Evolutionary conservation across 2,329 filamentous ascomycete species (phyloP).

Genomic region (Xylaria sp.): DNA sequence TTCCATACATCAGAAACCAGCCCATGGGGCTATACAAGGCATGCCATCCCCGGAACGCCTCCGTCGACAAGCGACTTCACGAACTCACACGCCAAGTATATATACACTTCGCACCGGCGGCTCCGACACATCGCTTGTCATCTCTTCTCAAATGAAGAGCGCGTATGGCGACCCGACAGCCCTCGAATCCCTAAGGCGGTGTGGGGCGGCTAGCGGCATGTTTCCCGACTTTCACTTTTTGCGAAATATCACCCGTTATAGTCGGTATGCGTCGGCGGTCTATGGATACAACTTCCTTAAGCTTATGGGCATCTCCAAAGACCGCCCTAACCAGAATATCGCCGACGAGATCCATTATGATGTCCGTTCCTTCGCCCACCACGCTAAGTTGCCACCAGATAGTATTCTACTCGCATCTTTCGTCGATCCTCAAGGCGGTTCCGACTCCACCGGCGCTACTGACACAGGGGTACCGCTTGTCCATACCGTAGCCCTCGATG

Average conservation of each 20-base stretch:
- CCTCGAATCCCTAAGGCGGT: constrained; percentile 54
- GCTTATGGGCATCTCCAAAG: constrained; percentile 64
- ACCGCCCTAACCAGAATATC: constrained; percentile 50
- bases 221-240: constrained; percentile 66
- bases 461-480: constrained; percentile 72
- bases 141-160: constrained; percentile 55
- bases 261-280: constrained; percentile 69
- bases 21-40: constrained; percentile 18
- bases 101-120: constrained; percentile 65
- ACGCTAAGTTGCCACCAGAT: constrained; percentile 62
- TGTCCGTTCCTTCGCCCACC: constrained; percentile 66
- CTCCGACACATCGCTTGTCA: constrained; percentile 59
- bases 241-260: constrained; percentile 67
- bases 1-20: constrained; percentile 24
- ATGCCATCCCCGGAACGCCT: constrained; percentile 31
- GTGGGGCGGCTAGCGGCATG: constrained; percentile 61
- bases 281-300: constrained; percentile 69
- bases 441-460: constrained; percentile 67
- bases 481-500: constrained; percentile 75
- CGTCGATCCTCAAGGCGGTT: constrained; percentile 70
- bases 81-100: constrained; percentile 56
- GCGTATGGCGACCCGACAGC: constrained; percentile 56
- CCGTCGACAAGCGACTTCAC: constrained; percentile 42
- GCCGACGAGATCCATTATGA: constrained; percentile 62
- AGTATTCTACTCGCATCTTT: constrained; percentile 73